Evolutionary conservation across 1,139 yeast species (phyloP).

Genomic region (Lodderomyces oxycetoniae): DNA sequence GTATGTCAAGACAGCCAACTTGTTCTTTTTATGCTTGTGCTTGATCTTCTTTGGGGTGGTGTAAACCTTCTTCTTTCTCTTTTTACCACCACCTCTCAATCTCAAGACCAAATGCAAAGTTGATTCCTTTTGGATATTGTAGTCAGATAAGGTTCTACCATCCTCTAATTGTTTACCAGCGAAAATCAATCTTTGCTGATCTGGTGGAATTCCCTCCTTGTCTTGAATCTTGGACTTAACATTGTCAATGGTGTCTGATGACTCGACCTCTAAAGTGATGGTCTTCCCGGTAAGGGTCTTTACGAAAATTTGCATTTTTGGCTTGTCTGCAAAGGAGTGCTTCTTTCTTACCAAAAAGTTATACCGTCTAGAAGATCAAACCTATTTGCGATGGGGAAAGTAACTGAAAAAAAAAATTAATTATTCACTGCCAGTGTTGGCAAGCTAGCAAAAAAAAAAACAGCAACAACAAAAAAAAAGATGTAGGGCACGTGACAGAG

Average conservation of each 20-base stretch:
- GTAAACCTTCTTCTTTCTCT: conserved; percentile 99
- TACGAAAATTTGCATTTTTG: conserved; percentile 95
- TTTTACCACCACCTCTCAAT: conserved; percentile 99
- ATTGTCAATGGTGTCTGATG: conserved; percentile 98
- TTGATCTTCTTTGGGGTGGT: conserved; percentile 99
- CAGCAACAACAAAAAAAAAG: conserved; percentile 2
- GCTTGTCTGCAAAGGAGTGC: conserved; percentile 44
- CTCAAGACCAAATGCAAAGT: conserved; percentile 96
- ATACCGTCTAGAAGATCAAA: conserved; percentile 1
- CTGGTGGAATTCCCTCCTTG: conserved; percentile 99
- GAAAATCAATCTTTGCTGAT: conserved; percentile 98
- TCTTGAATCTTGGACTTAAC: conserved; percentile 99
- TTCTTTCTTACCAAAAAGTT: conserved; percentile 47
- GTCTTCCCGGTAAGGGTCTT: conserved; percentile 99
- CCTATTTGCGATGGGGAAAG: not conserved
- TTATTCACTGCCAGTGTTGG: not conserved
- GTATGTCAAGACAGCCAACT: conserved; percentile 98
- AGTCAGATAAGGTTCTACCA: conserved; percentile 97
- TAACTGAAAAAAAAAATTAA: conserved; percentile 1
- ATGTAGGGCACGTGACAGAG: not conserved
- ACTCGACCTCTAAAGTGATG: conserved; percentile 97
- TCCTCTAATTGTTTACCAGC: conserved; percentile 99
- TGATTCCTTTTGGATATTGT: conserved; percentile 99
- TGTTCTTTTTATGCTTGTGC: conserved; percentile 99
- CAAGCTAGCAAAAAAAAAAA: too few species aligned